phyloP scores from a whole-genome alignment of 306 rosid genomes.

The Fagus crenata region DNA sequence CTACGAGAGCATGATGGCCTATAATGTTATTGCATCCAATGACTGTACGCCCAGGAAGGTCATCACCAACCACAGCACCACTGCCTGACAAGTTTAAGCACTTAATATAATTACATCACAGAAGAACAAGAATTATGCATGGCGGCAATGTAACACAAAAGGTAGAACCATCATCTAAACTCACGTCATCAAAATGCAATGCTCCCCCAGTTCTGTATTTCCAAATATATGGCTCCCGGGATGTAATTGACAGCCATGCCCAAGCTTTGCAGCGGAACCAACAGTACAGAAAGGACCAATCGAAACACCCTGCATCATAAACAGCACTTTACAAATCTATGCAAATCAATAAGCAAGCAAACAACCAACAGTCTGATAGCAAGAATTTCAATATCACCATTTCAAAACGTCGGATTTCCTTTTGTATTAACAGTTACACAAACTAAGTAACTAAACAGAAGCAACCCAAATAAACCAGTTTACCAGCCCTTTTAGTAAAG shows the following conservation, averaged over 20 bases:
- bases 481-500: no score
- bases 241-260: constrained; percentile 68
- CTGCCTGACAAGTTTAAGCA: constrained; percentile 54
- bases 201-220: constrained; percentile 69
- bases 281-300: constrained; percentile 93
- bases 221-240: constrained; percentile 90
- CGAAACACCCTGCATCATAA: constrained; percentile 67
- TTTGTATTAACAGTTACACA: background rate
- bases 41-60: constrained; percentile 72
- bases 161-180: constrained; percentile 36
- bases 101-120: constrained; percentile 15
- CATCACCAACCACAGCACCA: constrained; percentile 95
- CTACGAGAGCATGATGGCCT: constrained; percentile 89
- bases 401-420: background rate
- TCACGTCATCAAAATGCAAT: constrained; percentile 81
- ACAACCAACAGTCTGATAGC: background rate
- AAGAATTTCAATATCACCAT: background rate
- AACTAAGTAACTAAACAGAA: background rate
- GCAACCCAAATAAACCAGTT: no score
- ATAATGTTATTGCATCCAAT: constrained; percentile 73
- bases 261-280: constrained; percentile 69
- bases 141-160: constrained; percentile 7
- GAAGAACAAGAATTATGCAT: background rate
- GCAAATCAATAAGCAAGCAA: constrained; percentile 14
- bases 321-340: constrained; percentile 2